phyloP scores from a whole-genome alignment of 805 yeast genomes.

The Alloascoidea africana region DNA sequence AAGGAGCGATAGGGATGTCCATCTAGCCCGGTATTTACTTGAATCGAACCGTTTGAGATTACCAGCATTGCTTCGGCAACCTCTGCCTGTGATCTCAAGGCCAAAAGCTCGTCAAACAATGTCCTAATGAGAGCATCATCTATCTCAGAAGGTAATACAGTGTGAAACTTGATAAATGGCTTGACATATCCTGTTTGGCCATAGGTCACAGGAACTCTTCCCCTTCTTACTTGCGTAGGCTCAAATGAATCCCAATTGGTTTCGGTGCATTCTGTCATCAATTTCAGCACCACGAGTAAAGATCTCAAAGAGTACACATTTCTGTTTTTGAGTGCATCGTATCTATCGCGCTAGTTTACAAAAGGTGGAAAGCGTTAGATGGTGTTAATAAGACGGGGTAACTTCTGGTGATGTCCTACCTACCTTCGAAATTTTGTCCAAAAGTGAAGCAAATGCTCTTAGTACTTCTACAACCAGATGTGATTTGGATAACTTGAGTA shows the following conservation, averaged over 20 bases:
- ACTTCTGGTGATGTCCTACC: slow-evolving; percentile 6
- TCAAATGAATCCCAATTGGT: not conserved
- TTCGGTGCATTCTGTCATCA: not conserved
- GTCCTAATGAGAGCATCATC: not conserved
- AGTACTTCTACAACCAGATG: slow-evolving; percentile 18
- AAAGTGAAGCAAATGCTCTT: slow-evolving; percentile 28
- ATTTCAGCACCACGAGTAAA: not conserved
- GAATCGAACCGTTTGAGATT: not conserved
- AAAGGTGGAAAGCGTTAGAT: too few relatives aligned
- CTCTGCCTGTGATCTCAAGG: not conserved
- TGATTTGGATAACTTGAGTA: slow-evolving; percentile 4
- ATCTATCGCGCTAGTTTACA: not conserved
- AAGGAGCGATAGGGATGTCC: not conserved
- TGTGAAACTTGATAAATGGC: not conserved
- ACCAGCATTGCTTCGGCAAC: not conserved
- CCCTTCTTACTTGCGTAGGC: not conserved
- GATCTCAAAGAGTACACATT: not conserved
- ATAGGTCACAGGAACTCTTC: not conserved
- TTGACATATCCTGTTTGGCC: slow-evolving; percentile 1
- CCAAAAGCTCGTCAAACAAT: not conserved
- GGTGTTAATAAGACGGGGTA: too few relatives aligned
- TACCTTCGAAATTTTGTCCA: slow-evolving; percentile 14
- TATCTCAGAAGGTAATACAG: not conserved
- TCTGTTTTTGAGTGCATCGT: not conserved
- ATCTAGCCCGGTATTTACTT: not conserved